Base-by-base conservation (phyloP, 2,329 filamentous ascomycete genomes). In the Aureobasidium namibiae region DNA sequence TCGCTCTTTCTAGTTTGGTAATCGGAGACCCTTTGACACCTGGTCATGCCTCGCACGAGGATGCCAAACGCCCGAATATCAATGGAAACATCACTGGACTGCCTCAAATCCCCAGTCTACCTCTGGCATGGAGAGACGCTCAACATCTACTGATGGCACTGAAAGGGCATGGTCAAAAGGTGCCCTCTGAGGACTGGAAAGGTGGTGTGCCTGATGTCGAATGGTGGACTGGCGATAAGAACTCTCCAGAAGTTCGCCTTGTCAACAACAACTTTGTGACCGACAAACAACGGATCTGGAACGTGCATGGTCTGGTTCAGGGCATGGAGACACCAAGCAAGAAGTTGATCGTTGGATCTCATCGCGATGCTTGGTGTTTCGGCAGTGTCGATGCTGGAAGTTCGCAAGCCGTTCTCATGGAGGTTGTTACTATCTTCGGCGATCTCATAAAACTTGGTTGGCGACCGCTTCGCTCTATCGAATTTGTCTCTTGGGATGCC, bases 401-500 rank as follows among this genome's bases (percentile, higher is more conserved):
- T 58, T 94, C 92, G 29, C 95, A 91, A 0, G 92, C 92, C 5
- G 81, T 97, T 41, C 87, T 99, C 80, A 81, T 97, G 57, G 94
- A 99, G 75, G 80, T 97, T 60, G 86, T 89, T 23, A 85, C 88
- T 45, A 85, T 96, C 50, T 89, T 99, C 67, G 90, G 91, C 41
- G 84, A 90, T 63, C 81, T 97, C 16, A 79, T 86, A 23, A 74
- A 79, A 16, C 82, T 85, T 60, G 92, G 92, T 56, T 99, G 94
- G 94, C 82, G 89, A 26, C 94, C 94, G 1, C 78, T 95, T 16
- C 87, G 94, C n/a, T 95, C 90, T 3, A 95, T 99, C 64, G 89
- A 95, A 71, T 97, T 99, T 72, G 91, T 92, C 68, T 96, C 90
- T 34, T 99, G 94, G 94, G 94, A 99, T 71, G 94, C 84, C 4